These are phyloP conservation scores for Metschnikowia lunata DNA, from an alignment of 805 yeast genomes.

Conservation along the genomic window DNA sequence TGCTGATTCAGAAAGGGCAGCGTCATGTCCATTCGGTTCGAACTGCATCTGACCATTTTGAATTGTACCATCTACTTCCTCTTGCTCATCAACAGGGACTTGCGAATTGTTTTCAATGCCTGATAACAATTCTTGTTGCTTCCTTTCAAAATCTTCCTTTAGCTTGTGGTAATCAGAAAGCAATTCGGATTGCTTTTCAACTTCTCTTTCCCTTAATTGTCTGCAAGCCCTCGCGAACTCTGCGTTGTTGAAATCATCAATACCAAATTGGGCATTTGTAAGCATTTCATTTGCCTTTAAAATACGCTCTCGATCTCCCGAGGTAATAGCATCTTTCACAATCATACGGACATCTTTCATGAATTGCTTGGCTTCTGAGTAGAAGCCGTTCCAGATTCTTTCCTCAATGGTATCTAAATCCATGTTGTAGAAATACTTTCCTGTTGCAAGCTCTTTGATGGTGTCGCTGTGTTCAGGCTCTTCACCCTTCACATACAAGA, in stretches of 20 bases:
- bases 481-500: constrained; percentile 43
- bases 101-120: neutral
- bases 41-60: neutral
- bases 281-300: constrained; percentile 87
- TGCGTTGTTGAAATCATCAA: constrained; percentile 80
- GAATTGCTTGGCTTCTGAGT: constrained; percentile 88
- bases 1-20: neutral
- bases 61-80: neutral
- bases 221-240: constrained; percentile 74
- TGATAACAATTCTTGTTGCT: constrained; percentile 12
- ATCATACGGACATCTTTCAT: constrained; percentile 81
- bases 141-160: constrained; percentile 21
- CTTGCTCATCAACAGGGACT: neutral
- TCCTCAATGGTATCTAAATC: constrained; percentile 93
- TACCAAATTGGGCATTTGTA: constrained; percentile 92
- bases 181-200: constrained; percentile 45
- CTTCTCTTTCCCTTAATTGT: constrained; percentile 64
- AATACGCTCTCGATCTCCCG: constrained; percentile 80
- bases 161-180: constrained; percentile 32
- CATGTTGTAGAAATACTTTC: constrained; percentile 74
- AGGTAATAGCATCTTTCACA: constrained; percentile 65
- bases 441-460: constrained; percentile 78
- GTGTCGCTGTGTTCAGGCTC: constrained; percentile 50
- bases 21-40: constrained; percentile 1
- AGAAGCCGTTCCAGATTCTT: constrained; percentile 93